Base-by-base conservation (phyloP, 1,139 yeast species). In the Pichia sp. region DNA sequence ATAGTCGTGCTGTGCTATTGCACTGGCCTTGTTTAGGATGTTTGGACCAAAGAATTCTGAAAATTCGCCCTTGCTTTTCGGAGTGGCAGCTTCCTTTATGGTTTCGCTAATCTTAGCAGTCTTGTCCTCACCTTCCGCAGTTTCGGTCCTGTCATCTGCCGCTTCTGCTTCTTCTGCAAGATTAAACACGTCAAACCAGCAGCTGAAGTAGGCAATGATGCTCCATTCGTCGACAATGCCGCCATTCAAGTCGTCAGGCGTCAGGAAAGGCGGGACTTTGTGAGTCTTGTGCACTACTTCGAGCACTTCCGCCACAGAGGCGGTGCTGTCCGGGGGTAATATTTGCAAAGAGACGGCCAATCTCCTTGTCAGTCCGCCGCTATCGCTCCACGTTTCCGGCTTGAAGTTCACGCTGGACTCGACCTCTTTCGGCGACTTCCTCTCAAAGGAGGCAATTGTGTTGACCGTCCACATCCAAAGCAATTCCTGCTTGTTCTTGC, bases 161-260 rank as follows among this genome's bases (percentile, higher is more conserved):
- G 5, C 32, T 19, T 26, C 36, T 10, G 32, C 10, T 5, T 8
- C 47, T 16, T 32, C 29, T n/a, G 43, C 19, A 8, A 48, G 26
- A 68, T 57, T 64, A 69, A 85, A 74, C 63, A 76, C 75, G 57
- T 81, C 83, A 67, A 78, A 84, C 84, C 87, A 82, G 63, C 84
- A 82, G 30, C 85, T 77, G n/a, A 84, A 70, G 64, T 81, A 84
- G 16, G 85, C 79, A 62, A 85, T 75, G n/a, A 85, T 73, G 47
- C 85, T 78, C 59, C 82, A 78, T 62, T 85, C 90, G 62, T 85
- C 90, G 0, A 87, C 90, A 0, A 87, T 87, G 30, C 73, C 48
- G 11, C 23, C 15, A 11, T 11, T 26, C 45, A 45, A 34, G 55
- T 83, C 87, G 7, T 49, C n/a, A 82, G 74, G 48, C 84, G 72